Evolutionary conservation across 495 filamentous ascomycete species (phyloP), one percentile per base, ranked within the genome.

Genomic region (Penicillium riverlandense): DNA sequence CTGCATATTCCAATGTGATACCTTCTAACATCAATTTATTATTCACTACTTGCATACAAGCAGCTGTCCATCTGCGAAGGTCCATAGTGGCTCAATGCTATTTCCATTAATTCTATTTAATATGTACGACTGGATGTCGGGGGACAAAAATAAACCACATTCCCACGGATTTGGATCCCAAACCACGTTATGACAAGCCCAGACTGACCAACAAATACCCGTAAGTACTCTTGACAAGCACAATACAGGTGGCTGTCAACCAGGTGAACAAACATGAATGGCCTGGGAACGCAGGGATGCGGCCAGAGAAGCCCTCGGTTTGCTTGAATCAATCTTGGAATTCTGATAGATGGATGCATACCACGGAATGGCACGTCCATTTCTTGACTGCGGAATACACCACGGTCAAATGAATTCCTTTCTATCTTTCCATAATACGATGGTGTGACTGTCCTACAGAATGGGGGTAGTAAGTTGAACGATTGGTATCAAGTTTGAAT

Each of bases 131-230:
- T 22, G 32, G n/a, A 49, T 58, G 48, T 58, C 43, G 49, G 42
- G 52, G 36, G 43, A 38, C 30, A 47, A 40, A 55, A 57, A 49
- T 52, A 53, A 54, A 55, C 55, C 36, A 47, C 49, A 53, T 43
- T 47, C 52, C 55, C 49, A 58, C 45, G 13, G 36, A 37, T 40
- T 45, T 32, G 32, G 30, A 44, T 37, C 30, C 41, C 33, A 29
- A 27, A 6, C 28, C 38, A 35, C 32, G 10, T 12, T 34, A 12
- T 22, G 4, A 22, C 22, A 22, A 22, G 29, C 36, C 15, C 13
- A 33, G 38, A 27, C 30, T 42, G 13, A 32, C 31, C 13, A 40
- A 30, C 12, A 40, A 35, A 45, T 22, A 16, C 37, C 40, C 48
- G 55, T 58, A 55, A 42, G 47, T 58, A 49, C 50, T 45, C 35